Conservation (phyloP, 768 basidiomycete species). For the Pluteus cervinus region DNA sequence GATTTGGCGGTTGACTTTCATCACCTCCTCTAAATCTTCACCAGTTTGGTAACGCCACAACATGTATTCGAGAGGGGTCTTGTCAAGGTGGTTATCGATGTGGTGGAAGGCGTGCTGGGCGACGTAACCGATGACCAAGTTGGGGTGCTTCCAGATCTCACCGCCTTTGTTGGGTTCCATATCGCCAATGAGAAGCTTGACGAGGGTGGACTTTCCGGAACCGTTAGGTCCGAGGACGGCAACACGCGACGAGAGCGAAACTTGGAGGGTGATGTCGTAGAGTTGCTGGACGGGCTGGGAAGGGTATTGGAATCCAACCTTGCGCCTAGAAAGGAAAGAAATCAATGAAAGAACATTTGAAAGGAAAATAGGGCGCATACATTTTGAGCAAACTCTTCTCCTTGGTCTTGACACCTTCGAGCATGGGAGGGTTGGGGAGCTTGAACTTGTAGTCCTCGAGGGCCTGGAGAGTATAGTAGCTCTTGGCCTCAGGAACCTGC, state of each 20-base stretch:
- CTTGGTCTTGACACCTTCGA: conserved; percentile 99
- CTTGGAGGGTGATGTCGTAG: conserved; percentile 92
- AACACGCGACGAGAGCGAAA: conserved; percentile 96
- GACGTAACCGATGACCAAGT: conserved; percentile 98
- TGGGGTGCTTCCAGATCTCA: conserved; percentile 99
- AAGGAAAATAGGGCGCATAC: conserved; percentile 23
- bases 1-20: conserved; percentile 86
- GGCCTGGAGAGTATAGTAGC: conserved; percentile 95
- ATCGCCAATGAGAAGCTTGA: conserved; percentile 95
- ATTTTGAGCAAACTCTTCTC: conserved; percentile 96
- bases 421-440: conserved; percentile 93
- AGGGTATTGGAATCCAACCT: conserved; percentile 96
- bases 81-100: conserved; percentile 97
- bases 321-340: conserved; percentile 40
- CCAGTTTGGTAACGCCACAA: conserved; percentile 99
- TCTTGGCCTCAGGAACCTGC: conserved; percentile 93
- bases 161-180: conserved; percentile 95
- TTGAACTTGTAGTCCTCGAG: conserved; percentile 98
- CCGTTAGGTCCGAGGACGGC: conserved; percentile 98
- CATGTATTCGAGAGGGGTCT: conserved; percentile 99
- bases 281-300: conserved; percentile 82
- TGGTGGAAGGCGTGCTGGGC: conserved; percentile 99
- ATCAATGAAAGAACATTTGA: conserved; percentile 1
- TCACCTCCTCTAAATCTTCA: conserved; percentile 96
- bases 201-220: conserved; percentile 96